Evolutionary conservation across 257 asterid species (phyloP).

Genomic region (Datura wrightii): DNA sequence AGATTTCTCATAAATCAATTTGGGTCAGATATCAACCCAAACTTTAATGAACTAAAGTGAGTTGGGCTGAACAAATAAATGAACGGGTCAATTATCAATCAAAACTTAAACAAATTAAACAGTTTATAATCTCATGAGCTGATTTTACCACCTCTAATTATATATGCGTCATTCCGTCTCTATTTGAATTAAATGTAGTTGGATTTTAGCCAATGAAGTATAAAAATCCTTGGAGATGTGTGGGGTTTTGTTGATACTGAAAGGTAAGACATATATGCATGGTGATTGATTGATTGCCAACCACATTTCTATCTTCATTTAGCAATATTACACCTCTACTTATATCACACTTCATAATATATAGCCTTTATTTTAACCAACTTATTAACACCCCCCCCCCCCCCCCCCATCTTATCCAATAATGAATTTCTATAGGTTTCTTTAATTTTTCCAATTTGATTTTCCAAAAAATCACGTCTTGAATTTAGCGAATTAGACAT

Average conservation of each 20-base stretch:
- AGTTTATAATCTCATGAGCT: no score
- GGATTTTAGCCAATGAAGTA: conserved; percentile 6
- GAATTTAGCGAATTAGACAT: no score
- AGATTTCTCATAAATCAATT: no score
- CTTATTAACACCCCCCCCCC: neutral
- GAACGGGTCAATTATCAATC: no score
- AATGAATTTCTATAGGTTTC: neutral
- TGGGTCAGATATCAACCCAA: no score
- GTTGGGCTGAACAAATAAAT: no score
- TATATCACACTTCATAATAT: neutral
- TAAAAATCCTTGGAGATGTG: neutral
- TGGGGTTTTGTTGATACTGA: conserved; percentile 28
- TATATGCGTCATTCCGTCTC: neutral
- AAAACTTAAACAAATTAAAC: no score
- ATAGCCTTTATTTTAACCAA: neutral
- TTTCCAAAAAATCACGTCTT: neutral
- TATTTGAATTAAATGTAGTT: neutral
- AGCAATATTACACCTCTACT: neutral
- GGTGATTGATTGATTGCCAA: conserved; percentile 14
- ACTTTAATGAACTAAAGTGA: no score
- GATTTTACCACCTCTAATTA: no score
- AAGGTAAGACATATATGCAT: conserved; percentile 12
- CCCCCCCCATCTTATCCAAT: neutral
- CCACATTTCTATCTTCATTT: neutral
- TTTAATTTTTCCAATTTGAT: neutral